Evolutionary conservation across 805 yeast species (phyloP), one percentile per base, ranked within the genome.

Genomic region (Maudiozyma bulderi): DNA sequence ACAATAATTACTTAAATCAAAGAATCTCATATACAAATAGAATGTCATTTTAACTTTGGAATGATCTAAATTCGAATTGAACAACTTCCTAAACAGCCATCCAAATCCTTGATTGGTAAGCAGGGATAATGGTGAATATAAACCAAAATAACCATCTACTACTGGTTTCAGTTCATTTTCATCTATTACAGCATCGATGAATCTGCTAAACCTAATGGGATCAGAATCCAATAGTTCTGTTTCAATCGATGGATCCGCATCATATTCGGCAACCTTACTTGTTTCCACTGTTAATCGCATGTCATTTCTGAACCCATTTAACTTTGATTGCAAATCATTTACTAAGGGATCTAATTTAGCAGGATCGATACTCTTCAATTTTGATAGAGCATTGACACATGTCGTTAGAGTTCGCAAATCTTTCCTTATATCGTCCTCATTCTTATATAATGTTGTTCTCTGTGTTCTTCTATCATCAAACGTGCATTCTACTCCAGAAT

Each of bases 1-100:
- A 35, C 11, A 5, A 35, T 35, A 5, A 13, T 35, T 11, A 29
- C 50, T 43, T 3, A 38, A 35, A 44, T 55, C 58, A 14, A 52
- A 41, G 38, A 42, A 50, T 47, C 50, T 55, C 32, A 55, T 15
- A n/a, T 50, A 47, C 14, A 53, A 28, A 45, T 52, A 55, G 5
- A 52, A 35, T 2, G 57, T 48, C 40, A 48, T 52, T 44, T 48
- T 49, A 2, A 45, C 52, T 6, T 42, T 45, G 13, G 28, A 14
- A 32, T 45, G 46, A 39, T 55, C 50, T 7, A 40, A 14, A 8
- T 43, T 31, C 11, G 38, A 41, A 3, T 35, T 40, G 15, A 50
- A 30, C 3, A 55, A 41, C 30, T 47, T 49, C 32, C 47, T 51
- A 8, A 53, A 47, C 13, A 51, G 8, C 49, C 51, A 50, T 8